phyloP scores from a whole-genome alignment of 1,284 basidiomycete species.

The Cryptococcus sp. region DNA sequence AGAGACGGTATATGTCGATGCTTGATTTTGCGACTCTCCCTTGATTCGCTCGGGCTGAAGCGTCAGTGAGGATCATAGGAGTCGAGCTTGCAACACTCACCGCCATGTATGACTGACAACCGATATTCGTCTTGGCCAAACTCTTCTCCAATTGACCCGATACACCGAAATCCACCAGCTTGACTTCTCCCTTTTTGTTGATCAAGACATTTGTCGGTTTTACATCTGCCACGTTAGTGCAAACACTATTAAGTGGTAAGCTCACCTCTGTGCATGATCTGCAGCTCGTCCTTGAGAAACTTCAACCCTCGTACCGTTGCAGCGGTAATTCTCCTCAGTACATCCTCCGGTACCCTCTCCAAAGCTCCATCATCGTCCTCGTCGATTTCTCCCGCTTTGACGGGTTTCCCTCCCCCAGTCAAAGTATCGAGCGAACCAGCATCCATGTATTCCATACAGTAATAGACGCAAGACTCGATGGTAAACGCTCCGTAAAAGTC shows the following conservation, averaged over 20 bases:
- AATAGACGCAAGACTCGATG: conserved; percentile 96
- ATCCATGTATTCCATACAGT: conserved; percentile 99
- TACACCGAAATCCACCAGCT: conserved; percentile 96
- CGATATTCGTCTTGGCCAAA: conserved; percentile 96
- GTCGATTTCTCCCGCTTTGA: conserved; percentile 19
- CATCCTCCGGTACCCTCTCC: conserved; percentile 64
- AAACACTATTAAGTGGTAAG: conserved; percentile 2
- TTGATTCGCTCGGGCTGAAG: conserved; percentile 88
- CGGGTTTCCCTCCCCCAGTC: conserved; percentile 50
- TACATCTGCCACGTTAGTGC: conserved; percentile 51
- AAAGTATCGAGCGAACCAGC: conserved; percentile 89
- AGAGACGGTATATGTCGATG: conserved; percentile 89
- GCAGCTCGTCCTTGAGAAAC: conserved; percentile 91
- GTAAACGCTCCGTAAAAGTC: conserved; percentile 99
- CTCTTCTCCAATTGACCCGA: conserved; percentile 95
- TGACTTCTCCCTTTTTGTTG: conserved; percentile 81
- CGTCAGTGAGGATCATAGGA: too few relatives aligned
- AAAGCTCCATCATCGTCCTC: conserved; percentile 45
- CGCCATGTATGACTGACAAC: conserved; percentile 98
- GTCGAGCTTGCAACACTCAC: too few relatives aligned
- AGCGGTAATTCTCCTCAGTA: conserved; percentile 75
- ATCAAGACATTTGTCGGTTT: conserved; percentile 97
- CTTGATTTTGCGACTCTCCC: conserved; percentile 80
- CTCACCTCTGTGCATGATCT: conserved; percentile 91
- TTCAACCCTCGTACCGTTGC: conserved; percentile 85